Evolutionary conservation across 176 grass and related monocot species (phyloP).

Genomic region (Bolboschoenus planiculmis): DNA sequence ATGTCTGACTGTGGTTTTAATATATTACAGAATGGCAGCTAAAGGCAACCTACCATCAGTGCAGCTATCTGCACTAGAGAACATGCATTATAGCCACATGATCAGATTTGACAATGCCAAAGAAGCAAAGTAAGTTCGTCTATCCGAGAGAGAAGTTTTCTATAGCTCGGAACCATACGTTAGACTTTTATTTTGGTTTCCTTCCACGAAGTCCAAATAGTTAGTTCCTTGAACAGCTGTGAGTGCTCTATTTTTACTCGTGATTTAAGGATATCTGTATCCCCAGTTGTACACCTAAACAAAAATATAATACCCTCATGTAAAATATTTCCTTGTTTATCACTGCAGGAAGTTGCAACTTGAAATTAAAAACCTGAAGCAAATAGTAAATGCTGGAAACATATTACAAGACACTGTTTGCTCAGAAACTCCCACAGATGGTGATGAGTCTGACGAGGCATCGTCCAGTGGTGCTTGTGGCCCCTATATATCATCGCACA

Average conservation of each 20-base stretch:
- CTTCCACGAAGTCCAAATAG: neutral
- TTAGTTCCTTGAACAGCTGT: neutral
- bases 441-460: slow-evolving; percentile 30
- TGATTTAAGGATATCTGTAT: too few relatives aligned
- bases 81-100: slow-evolving; percentile 93
- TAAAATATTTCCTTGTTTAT: neutral
- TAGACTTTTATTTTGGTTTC: neutral
- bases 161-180: neutral
- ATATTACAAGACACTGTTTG: slow-evolving; percentile 29
- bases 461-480: slow-evolving; percentile 33
- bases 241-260: neutral
- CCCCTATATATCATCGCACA: neutral
- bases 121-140: slow-evolving; percentile 61
- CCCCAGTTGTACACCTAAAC: neutral
- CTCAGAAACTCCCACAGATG: slow-evolving; percentile 84
- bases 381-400: slow-evolving; percentile 45
- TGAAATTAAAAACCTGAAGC: slow-evolving; percentile 59
- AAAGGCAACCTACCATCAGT: slow-evolving; percentile 48
- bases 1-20: slow-evolving; percentile 17
- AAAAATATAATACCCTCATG: neutral
- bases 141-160: neutral
- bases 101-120: slow-evolving; percentile 77
- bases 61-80: slow-evolving; percentile 78
- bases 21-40: slow-evolving; percentile 68
- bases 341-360: slow-evolving; percentile 51